Evolutionary conservation across 371 early-diverging fungal species (phyloP).

Genomic region (Umbelopsis sp.): DNA sequence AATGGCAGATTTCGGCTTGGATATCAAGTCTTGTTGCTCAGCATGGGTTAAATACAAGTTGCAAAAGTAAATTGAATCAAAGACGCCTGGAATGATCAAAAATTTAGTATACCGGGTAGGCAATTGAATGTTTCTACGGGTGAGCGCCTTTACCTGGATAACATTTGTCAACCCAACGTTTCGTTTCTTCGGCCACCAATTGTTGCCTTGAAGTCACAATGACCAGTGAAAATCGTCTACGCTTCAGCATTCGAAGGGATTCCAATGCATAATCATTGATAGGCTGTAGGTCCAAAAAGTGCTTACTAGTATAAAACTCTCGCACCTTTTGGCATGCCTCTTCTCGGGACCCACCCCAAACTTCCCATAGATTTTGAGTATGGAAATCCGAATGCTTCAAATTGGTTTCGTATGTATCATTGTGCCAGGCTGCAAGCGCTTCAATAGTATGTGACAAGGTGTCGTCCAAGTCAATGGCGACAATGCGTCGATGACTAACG

Average conservation of each 20-base stretch:
- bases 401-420: conserved; percentile 43
- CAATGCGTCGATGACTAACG: conserved; percentile 37
- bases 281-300: conserved; percentile 52
- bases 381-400: conserved; percentile 43
- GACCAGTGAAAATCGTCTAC: conserved; percentile 49
- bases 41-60: conserved; percentile 48
- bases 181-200: conserved; percentile 54
- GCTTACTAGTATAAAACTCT: conserved; percentile 50
- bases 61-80: conserved; percentile 58
- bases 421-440: conserved; percentile 51
- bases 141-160: conserved; percentile 38
- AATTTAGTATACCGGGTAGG: neutral
- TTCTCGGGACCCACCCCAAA: conserved; percentile 54
- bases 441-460: conserved; percentile 50
- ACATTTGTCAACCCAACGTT: conserved; percentile 53
- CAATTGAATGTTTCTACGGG: neutral
- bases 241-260: conserved; percentile 54
- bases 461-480: conserved; percentile 59
- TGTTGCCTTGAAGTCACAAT: conserved; percentile 57
- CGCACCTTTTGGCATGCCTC: conserved; percentile 50
- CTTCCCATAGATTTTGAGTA: conserved; percentile 48
- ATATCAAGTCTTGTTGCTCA: conserved; percentile 45
- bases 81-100: conserved; percentile 29
- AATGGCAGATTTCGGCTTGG: conserved; percentile 54
- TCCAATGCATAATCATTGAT: conserved; percentile 55